Evolutionary conservation across 176 grass and related monocot species (phyloP), one percentile per base, ranked within the genome.

Genomic region (Tuctoria greenei): DNA sequence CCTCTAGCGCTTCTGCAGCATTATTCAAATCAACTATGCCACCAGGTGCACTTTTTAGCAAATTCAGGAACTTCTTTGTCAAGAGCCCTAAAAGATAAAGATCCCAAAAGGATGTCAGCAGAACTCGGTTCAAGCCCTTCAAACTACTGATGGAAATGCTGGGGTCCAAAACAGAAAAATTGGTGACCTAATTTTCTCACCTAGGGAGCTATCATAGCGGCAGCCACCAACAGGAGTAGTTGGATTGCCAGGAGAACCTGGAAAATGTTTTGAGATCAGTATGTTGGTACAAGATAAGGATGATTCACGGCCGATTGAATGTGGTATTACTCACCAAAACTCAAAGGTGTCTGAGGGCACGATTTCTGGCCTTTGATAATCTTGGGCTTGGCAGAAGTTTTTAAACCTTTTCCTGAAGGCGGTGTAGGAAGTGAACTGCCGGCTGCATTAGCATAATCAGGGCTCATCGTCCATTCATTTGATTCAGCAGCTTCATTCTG

Each of bases 1-100:
- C 95, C 86, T 94, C 84, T 70, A 97, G 83, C 55, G 70, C 83
- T 80, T 97, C 91, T 50, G 91, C 94, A 49, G 88, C 88, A 81
- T 87, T 85, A 77, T 93, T 97, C 61, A 97, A 82, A 83, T 97
- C 91, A 81, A 97, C 88, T 56, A 91, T 89, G 62, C 86, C 90
- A 78, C 90, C 91, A 44, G 81, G 91, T 50, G 88, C 83, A 69
- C 87, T 74, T 62, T 93, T 86, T 72, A 97, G 84, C 79, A 97
- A 88, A 80, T 92, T 84, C 41, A 93, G 78, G 44, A 97, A 97
- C 62, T 91, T 93, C 72, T 93, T 87, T 73, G 95, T 97, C 47
- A 94, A 49, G 16, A 87, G 78, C 28, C 79, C 94, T 97, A 64
- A 73, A 57, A 63, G 54, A 65, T 31, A 69, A 58, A 58, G 9